These are phyloP conservation scores for Botrytis elliptica DNA, from an alignment of 2,329 filamentous ascomycete species.

Conservation along the genomic window DNA sequence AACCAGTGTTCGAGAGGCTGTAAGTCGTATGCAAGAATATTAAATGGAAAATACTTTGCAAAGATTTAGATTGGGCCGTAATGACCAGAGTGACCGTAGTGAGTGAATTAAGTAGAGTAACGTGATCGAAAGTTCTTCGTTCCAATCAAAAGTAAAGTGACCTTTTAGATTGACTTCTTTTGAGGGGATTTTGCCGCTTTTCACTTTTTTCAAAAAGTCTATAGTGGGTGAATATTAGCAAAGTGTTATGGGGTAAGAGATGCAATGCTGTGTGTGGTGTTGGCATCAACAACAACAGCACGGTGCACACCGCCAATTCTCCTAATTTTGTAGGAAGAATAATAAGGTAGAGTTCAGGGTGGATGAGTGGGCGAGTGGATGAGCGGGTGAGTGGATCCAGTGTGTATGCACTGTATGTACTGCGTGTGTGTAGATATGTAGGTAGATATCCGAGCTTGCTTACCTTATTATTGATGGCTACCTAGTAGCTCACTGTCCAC, in stretches of 20 bases:
- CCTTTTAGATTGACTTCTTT: not conserved
- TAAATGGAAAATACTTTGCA: not conserved
- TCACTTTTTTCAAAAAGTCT: constrained; percentile 7
- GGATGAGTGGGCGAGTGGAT: constrained; percentile 14
- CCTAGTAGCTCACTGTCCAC: not conserved
- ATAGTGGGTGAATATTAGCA: constrained; percentile 20
- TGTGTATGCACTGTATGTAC: not conserved
- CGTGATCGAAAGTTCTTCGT: not conserved
- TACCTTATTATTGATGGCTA: constrained; percentile 26
- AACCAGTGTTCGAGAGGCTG: constrained; percentile 28
- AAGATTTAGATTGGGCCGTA: not conserved
- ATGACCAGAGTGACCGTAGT: not conserved
- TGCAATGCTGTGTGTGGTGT: constrained; percentile 18
- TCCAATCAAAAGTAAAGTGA: not conserved
- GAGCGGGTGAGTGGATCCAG: constrained; percentile 14
- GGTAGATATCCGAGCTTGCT: constrained; percentile 32
- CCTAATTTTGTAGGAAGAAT: constrained; percentile 20
- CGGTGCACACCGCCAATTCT: constrained; percentile 35
- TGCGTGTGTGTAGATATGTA: constrained; percentile 33
- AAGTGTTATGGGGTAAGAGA: constrained; percentile 19
- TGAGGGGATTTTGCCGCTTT: constrained; percentile 7
- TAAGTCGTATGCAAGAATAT: constrained; percentile 24
- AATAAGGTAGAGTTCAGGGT: constrained; percentile 15
- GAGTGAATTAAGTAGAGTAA: constrained; percentile 13
- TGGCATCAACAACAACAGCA: constrained; percentile 18